A percentile compares a stretch with the other conserved stretches of the same genome.
Conservation (phyloP, 345 rosid species). For the Eucalyptus grandis region DNA sequence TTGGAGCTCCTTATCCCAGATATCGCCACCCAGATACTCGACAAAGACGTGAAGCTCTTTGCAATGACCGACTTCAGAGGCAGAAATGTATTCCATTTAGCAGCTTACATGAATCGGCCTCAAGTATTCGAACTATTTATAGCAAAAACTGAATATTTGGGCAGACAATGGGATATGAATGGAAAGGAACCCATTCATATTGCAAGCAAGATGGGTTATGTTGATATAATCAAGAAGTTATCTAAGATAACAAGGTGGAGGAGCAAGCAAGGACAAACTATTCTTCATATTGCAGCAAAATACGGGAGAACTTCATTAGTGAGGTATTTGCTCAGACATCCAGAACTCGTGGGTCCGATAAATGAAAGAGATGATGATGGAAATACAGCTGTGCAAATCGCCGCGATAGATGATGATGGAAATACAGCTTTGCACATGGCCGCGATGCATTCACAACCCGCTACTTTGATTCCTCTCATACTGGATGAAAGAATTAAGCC, state of each 20-base stretch:
- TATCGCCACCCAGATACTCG: rapidly evolving
- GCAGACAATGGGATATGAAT: neutral
- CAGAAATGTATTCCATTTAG: neutral
- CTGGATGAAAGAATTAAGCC: rapidly evolving
- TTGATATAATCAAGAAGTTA: neutral
- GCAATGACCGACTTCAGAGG: neutral
- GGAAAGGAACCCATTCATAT: neutral
- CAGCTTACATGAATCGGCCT: neutral
- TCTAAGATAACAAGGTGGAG: rapidly evolving
- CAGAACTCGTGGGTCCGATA: rapidly evolving
- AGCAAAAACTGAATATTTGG: neutral
- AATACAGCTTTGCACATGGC: neutral
- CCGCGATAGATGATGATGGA: neutral
- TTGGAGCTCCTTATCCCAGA: neutral
- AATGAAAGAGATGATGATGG: too few species aligned
- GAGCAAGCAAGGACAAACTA: rapidly evolving
- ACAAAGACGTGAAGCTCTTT: neutral
- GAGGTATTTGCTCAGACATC: neutral
- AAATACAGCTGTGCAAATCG: too few species aligned
- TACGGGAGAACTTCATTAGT: neutral
- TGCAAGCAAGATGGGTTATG: neutral
- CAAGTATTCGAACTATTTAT: neutral
- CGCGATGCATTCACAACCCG: neutral
- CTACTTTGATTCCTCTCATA: neutral
- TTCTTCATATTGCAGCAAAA: neutral